Evolutionary conservation across 2,329 filamentous ascomycete species (phyloP), one percentile per base, ranked within the genome.

Genomic region (Talaromyces atroroseus): DNA sequence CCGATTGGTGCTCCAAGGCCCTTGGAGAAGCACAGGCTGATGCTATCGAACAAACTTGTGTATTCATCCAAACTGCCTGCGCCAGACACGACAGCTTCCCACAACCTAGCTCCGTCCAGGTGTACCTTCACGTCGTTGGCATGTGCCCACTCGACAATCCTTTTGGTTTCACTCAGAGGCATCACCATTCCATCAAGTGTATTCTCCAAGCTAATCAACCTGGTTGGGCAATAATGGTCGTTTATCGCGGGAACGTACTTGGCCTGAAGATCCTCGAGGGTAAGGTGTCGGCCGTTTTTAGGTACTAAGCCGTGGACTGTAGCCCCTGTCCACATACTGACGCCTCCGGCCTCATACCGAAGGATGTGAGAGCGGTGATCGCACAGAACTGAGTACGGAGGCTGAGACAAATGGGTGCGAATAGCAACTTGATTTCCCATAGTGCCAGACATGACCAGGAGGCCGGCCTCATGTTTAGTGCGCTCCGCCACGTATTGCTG

Each of bases 401-500:
- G 91, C 59, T 89, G 87, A 0, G 78, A 81, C 14, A 96, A 80
- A 58, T 94, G 87, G 1, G 88, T 81, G 40, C 92, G 84, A 44
- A 96, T 80, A 0, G 88, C 86, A 18, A 96, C 78, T 70, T 96
- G 91, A 74, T 96, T 96, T 42, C 90, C 91, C 91, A 96, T 96
- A 4, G 92, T 96, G 3, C 92, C 92, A 0, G 89, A 94, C 58
- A 95, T 79, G 55, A 96, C 89, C 54, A 96, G 85, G 4, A 96
- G 78, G 0, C 83, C 88, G 7, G 84, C 84, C 65, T 91, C 86
- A 64, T 95, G 91, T 63, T 84, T 84, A 0, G 89, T 83, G 3
- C 95, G 80, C 32, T 80, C 68, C 18, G 90, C 89, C 46, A 95
- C 80, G 69, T 88, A 86, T 47, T 80, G 74, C 71, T 96, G 89